Evolutionary conservation across 1,284 basidiomycete species (phyloP).

Genomic region (Cryptococcus sp.): DNA sequence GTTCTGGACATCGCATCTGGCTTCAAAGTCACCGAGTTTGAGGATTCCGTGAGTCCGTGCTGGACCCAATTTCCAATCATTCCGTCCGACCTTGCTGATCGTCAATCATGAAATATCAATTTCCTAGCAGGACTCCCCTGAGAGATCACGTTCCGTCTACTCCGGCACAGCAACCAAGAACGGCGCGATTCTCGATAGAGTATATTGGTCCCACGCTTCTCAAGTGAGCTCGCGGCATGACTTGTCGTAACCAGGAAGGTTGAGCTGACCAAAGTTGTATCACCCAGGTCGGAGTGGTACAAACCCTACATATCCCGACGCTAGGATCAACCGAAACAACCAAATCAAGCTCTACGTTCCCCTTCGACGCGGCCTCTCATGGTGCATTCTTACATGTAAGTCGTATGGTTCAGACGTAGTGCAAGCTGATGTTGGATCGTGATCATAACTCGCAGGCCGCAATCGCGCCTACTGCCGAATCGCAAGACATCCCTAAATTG

Average conservation of each 20-base stretch:
- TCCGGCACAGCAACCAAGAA: conserved; percentile 34
- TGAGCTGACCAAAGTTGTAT: conserved; percentile 18
- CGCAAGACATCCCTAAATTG: conserved; percentile 25
- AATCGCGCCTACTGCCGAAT: conserved; percentile 18
- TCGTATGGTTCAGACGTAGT: conserved; percentile 12
- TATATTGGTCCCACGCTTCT: conserved; percentile 69
- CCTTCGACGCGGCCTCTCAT: conserved; percentile 69
- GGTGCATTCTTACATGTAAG: conserved; percentile 72
- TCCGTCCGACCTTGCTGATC: not conserved
- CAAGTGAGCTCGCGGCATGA: conserved; percentile 56
- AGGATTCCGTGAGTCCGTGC: conserved; percentile 58
- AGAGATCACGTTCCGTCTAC: conserved; percentile 58
- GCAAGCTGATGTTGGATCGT: not conserved
- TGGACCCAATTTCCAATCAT: not conserved
- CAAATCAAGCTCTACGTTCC: conserved; percentile 64
- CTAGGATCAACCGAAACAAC: conserved; percentile 18
- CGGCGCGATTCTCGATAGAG: conserved; percentile 59
- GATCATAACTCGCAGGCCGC: conserved; percentile 21
- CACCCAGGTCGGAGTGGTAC: conserved; percentile 23
- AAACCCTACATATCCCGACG: conserved; percentile 18
- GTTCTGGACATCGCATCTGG: conserved; percentile 60
- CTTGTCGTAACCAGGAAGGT: conserved; percentile 3
- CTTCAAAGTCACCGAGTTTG: conserved; percentile 61
- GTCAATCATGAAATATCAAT: not conserved
- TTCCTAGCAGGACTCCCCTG: conserved; percentile 37